phyloP scores from a whole-genome alignment of 495 filamentous ascomycete species.

The Elaphomyces granulatus region DNA sequence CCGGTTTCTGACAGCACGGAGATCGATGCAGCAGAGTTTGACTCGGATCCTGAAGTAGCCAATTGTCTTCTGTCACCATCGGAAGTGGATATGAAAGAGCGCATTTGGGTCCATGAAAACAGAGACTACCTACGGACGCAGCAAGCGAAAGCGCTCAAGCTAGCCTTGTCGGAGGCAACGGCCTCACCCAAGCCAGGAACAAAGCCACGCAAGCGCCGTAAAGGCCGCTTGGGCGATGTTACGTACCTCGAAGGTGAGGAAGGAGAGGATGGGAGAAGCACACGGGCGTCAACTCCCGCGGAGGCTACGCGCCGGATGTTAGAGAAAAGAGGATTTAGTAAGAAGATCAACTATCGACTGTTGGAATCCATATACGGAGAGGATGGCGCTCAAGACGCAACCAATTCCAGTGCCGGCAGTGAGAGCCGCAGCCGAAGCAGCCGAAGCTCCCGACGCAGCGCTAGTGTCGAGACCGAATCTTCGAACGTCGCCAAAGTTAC shows the following conservation, averaged over 20 bases:
- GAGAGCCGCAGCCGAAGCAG: constrained; percentile 14
- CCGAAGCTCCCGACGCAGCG: constrained; percentile 27
- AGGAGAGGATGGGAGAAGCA: constrained; percentile 24
- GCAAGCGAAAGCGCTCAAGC: constrained; percentile 59
- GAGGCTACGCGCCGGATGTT: constrained; percentile 66
- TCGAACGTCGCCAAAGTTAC: no score
- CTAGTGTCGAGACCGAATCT: constrained; percentile 22
- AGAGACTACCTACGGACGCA: constrained; percentile 74
- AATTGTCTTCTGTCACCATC: constrained; percentile 55
- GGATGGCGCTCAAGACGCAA: constrained; percentile 10
- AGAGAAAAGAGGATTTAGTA: constrained; percentile 54
- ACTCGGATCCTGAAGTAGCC: constrained; percentile 59
- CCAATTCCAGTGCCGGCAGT: constrained; percentile 5
- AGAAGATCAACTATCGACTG: constrained; percentile 70
- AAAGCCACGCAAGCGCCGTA: constrained; percentile 33
- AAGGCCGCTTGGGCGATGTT: constrained; percentile 36
- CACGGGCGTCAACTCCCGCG: constrained; percentile 38
- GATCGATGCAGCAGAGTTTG: constrained; percentile 64
- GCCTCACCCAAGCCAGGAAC: constrained; percentile 4
- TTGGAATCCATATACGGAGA: constrained; percentile 36
- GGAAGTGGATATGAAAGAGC: constrained; percentile 67
- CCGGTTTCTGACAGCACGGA: constrained; percentile 33
- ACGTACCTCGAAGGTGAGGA: constrained; percentile 33
- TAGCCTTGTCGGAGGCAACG: constrained; percentile 40
- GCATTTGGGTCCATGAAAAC: constrained; percentile 88